Evolutionary conservation across 83 land plant species (phyloP), one percentile per base, ranked within the genome.

Genomic region (Picea abies): DNA sequence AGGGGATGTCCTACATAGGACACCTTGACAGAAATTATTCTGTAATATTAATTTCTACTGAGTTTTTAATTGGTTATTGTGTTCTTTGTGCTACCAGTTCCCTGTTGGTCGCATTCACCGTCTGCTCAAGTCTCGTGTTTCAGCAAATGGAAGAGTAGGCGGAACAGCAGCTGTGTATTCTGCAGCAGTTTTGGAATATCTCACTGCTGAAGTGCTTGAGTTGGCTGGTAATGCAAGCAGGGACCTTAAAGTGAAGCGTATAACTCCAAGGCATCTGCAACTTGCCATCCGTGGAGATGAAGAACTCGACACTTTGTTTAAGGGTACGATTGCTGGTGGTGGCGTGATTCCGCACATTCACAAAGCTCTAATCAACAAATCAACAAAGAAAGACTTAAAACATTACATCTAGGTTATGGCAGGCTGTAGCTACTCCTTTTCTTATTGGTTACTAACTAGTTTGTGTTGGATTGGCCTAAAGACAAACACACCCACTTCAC

Each of bases 211-310:
- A 52, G 87, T 85, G 44, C 87, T 85, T 25, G 87, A 85, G 60
- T 83, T 85, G 37, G 87, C 87, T n/a, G 87, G 87, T 23, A 85
- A 85, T 60, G 87, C 87, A 4, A 82, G 84, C 72, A 85, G 78
- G 52, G 87, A 85, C 35, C 32, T 82, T 23, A 85, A 85, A 77
- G 84, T 82, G 87, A 85, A 85, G 75, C 71, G 87, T 1, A 82
- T 85, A 10, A 67, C 83, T 20, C 86, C 86, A 39, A 84, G 86
- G 79, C 86, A 84, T 29, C 79, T 76, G 1, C 79, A 76, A 19
- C 79, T 76, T 76, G 79, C 79, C 22, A 76, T 76, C 10, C 60
- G 79, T 11, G 79, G 79, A 52, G 79, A 76, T 76, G 79, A 76
- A 76, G 79, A 76, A 22, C 79, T 76, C 14, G 79, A 76, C 32